A percentile compares a stretch with the other conserved stretches of the same genome.
These are phyloP conservation scores for Funneliformis mosseae DNA, from an alignment of 192 early-diverging fungal species.

Conservation along the genomic window DNA sequence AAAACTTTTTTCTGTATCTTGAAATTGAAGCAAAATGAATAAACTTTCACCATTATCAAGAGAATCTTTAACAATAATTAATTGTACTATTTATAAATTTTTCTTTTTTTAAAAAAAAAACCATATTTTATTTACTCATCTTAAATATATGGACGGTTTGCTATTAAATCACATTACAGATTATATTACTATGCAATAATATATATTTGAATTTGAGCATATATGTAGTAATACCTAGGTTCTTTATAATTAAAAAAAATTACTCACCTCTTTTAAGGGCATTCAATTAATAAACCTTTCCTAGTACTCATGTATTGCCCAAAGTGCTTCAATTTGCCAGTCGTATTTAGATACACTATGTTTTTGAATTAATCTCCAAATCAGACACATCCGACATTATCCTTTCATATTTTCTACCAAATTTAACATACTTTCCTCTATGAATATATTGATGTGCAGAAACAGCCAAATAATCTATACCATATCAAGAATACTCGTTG, in stretches of 20 bases:
- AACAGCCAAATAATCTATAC: constrained; percentile 84
- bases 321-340: constrained; percentile 34
- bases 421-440: constrained; percentile 64
- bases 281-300: constrained; percentile 71
- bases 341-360: background rate
- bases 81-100: constrained; percentile 28
- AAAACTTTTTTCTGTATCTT: constrained; percentile 15
- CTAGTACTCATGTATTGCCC: constrained; percentile 49
- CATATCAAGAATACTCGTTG: constrained; percentile 80
- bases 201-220: no score
- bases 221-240: no score
- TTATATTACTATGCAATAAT: constrained; percentile 2
- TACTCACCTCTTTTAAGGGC: constrained; percentile 45
- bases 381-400: background rate
- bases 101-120: constrained; percentile 22
- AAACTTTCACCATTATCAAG: background rate
- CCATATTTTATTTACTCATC: no score
- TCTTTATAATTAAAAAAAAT: background rate
- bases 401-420: constrained; percentile 47
- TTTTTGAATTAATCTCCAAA: background rate
- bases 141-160: no score
- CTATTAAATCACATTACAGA: background rate
- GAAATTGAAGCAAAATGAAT: constrained; percentile 24
- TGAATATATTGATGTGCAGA: constrained; percentile 52
- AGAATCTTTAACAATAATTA: constrained; percentile 21